phyloP scores from a whole-genome alignment of 129 eudicot species.

The Pulicaria dysenterica region DNA sequence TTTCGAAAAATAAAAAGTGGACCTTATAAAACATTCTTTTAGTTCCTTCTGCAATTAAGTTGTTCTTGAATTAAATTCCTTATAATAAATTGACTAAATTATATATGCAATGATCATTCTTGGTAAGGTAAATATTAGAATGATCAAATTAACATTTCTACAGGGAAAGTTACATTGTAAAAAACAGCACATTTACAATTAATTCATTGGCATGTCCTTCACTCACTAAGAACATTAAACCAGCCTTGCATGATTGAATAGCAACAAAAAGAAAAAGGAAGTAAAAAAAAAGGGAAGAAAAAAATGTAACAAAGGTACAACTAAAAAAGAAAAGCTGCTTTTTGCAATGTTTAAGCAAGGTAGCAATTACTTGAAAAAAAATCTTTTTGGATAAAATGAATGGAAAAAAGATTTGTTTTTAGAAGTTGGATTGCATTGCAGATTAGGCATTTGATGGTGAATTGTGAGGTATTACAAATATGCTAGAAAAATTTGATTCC shows the following conservation, averaged over 20 bases:
- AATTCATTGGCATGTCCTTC: neutral
- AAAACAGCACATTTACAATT: slow-evolving; percentile 12
- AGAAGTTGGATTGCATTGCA: neutral
- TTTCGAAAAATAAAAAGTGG: too few relatives aligned
- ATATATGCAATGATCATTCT: neutral
- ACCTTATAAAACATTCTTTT: too few relatives aligned
- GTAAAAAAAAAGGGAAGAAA: too few relatives aligned
- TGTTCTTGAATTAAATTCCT: too few relatives aligned
- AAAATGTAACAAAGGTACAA: too few relatives aligned
- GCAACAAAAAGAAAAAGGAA: neutral
- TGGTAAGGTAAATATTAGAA: neutral
- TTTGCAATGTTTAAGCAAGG: too few relatives aligned
- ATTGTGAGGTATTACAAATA: slow-evolving; percentile 38
- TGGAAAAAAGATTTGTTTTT: too few relatives aligned
- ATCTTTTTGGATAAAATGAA: too few relatives aligned
- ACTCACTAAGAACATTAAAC: slow-evolving; percentile 3
- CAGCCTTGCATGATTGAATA: neutral
- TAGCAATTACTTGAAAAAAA: too few relatives aligned
- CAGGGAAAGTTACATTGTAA: neutral
- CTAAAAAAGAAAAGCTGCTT: too few relatives aligned
- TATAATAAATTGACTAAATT: neutral
- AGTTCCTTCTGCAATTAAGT: too few relatives aligned
- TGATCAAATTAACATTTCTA: neutral
- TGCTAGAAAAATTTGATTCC: slow-evolving; percentile 80
- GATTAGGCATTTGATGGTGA: neutral